These are phyloP conservation scores for Caryopteris hybrid DNA, from an alignment of 305 asterid genomes.

Conservation along the genomic window DNA sequence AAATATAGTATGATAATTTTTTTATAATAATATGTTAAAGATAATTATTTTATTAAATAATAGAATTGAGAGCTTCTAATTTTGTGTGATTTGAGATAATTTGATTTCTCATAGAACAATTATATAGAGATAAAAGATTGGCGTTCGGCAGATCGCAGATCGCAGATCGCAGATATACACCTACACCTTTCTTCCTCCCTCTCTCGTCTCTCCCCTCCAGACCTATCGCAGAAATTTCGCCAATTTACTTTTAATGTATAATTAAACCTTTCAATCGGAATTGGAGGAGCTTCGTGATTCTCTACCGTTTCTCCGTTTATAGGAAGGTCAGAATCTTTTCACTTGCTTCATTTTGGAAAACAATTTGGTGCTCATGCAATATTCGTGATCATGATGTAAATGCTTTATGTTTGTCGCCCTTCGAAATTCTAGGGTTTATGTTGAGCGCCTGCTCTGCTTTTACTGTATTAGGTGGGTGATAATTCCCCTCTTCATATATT, in stretches of 20 bases:
- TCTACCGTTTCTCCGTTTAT: background rate
- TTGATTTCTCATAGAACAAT: too few relatives aligned
- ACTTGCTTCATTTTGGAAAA: background rate
- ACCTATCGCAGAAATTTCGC: too few relatives aligned
- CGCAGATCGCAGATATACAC: too few relatives aligned
- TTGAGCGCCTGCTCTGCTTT: background rate
- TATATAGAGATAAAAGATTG: too few relatives aligned
- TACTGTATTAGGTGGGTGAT: background rate
- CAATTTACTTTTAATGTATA: background rate
- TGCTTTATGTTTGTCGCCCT: background rate
- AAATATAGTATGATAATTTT: too few relatives aligned
- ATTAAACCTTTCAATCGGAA: constrained; percentile 25
- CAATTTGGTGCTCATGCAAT: constrained; percentile 6
- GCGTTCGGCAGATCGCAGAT: too few relatives aligned
- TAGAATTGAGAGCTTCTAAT: too few relatives aligned
- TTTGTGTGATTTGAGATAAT: too few relatives aligned
- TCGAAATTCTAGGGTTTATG: constrained; percentile 27
- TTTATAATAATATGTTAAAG: too few relatives aligned
- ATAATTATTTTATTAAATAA: too few relatives aligned
- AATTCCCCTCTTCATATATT: background rate
- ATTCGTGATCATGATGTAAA: constrained; percentile 1
- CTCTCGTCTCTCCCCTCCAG: too few relatives aligned
- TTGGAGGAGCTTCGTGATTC: constrained; percentile 17
- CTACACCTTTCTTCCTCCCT: too few relatives aligned
- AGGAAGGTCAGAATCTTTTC: constrained; percentile 23